Conservation (phyloP, 2,329 filamentous ascomycete genomes). For the Huntiella decipiens region DNA sequence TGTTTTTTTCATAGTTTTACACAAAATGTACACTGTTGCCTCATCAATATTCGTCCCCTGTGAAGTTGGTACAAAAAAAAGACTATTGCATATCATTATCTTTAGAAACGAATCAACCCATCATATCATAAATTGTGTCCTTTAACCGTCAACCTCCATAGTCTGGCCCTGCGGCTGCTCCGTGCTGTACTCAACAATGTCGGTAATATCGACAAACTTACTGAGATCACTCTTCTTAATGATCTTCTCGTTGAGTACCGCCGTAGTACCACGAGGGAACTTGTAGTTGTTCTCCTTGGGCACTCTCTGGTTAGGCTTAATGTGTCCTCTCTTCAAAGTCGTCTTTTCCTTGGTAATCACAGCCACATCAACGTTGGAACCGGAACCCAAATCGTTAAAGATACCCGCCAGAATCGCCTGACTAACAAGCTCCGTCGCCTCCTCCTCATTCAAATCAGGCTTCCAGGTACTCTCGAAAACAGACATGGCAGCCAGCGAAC, state of each 20-base stretch:
- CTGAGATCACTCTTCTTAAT: slow-evolving; percentile 86
- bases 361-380: slow-evolving; percentile 92
- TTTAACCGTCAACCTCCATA: slow-evolving; percentile 49
- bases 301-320: slow-evolving; percentile 78
- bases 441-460: slow-evolving; percentile 52
- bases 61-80: neutral
- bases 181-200: slow-evolving; percentile 47
- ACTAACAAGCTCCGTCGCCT: slow-evolving; percentile 63
- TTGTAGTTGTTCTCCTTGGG: slow-evolving; percentile 86
- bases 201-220: slow-evolving; percentile 83
- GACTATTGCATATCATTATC: slow-evolving; percentile 7
- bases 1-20: no score
- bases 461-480: slow-evolving; percentile 97
- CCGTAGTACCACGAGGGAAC: slow-evolving; percentile 83
- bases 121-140: neutral
- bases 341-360: slow-evolving; percentile 94
- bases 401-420: slow-evolving; percentile 92
- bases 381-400: slow-evolving; percentile 94
- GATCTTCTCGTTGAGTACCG: slow-evolving; percentile 86
- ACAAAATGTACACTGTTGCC: no score
- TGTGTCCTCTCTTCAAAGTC: slow-evolving; percentile 77
- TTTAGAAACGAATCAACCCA: neutral
- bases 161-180: slow-evolving; percentile 23
- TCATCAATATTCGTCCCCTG: no score
- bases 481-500: slow-evolving; percentile 89